Percentiles rank a stretch among this genome's conserved stretches.
phyloP scores from a whole-genome alignment of 371 early-diverging fungal species.

The Zychaea mexicana region DNA sequence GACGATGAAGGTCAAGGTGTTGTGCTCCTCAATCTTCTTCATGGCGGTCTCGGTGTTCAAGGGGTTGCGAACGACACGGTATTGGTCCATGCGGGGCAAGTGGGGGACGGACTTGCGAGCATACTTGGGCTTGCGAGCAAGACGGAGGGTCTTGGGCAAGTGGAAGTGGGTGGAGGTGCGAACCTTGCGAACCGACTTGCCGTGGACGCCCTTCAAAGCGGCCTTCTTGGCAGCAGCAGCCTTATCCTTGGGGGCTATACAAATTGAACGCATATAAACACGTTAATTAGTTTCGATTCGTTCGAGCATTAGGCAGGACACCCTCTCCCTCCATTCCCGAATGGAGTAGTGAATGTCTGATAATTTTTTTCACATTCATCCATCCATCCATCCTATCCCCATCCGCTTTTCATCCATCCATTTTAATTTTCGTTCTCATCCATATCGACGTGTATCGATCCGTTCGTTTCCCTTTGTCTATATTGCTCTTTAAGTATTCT shows the following conservation, averaged over 20 bases:
- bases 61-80: conserved; percentile 90
- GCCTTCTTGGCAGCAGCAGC: conserved; percentile 84
- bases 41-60: conserved; percentile 98
- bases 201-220: conserved; percentile 88
- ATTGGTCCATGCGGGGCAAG: conserved; percentile 80
- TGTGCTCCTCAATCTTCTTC: conserved; percentile 99
- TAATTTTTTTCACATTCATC: no score
- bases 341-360: no score
- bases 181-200: conserved; percentile 84
- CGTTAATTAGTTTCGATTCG: no score
- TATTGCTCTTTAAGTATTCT: background rate
- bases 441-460: background rate
- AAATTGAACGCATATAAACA: background rate
- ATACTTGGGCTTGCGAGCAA: conserved; percentile 91
- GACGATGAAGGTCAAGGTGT: conserved; percentile 98
- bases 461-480: background rate
- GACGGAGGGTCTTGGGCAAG: conserved; percentile 93
- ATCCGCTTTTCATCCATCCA: background rate
- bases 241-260: conserved; percentile 58
- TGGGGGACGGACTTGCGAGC: conserved; percentile 87
- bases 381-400: background rate
- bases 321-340: no score
- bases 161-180: conserved; percentile 91
- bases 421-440: background rate
- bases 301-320: no score